Evolutionary conservation across 2,329 filamentous ascomycete genomes (phyloP), one percentile per base, ranked within the genome.

Genomic region (Neospermospora avenae): DNA sequence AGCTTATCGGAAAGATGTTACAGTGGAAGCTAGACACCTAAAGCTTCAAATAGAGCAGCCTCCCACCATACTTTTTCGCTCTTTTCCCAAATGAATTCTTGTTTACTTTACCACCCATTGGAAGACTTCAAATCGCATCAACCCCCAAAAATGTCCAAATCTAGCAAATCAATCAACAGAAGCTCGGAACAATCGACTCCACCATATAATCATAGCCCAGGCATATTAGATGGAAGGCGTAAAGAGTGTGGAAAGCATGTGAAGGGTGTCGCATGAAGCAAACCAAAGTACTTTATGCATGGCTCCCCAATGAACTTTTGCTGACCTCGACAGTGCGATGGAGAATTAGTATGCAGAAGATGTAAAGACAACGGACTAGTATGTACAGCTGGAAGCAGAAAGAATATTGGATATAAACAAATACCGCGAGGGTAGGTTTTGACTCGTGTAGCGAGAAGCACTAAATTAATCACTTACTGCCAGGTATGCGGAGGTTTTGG

Each of bases 351-450:
- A 10, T 87, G 84, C 72, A 86, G 86, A 74, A 77, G 84, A 68
- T 87, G 84, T 72, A 86, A 85, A 73, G 84, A 87, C 66, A 84
- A 87, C 63, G 83, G 83, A 16, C 75, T 86, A 7, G 82, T 87
- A 20, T 87, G 84, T 74, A 86, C 82, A 7, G 83, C 84, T 16
- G 84, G 84, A 7, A 81, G 83, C 14, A 77, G 84, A 63, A 87
- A 86, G 70, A 87, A 87, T 81, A 84, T 83, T n/a, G 84, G 87
- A 68, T 87, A 84, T 72, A 87, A 87, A 75, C 84, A 87, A 73
- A 72, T 87, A 49, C 84, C 84, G 10, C 75, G 81, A 76, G 84
- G 84, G 79, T 86, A 78, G 60, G 80, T 71, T n/a, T 46, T 34
- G 54, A 34, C 11, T 54, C 55, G 22, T 48, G 37, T 4, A 24